A percentile compares a stretch with the other conserved stretches of the same genome.
Conservation (phyloP, 2,329 filamentous ascomycete species). For the Cladosporium phlei region DNA sequence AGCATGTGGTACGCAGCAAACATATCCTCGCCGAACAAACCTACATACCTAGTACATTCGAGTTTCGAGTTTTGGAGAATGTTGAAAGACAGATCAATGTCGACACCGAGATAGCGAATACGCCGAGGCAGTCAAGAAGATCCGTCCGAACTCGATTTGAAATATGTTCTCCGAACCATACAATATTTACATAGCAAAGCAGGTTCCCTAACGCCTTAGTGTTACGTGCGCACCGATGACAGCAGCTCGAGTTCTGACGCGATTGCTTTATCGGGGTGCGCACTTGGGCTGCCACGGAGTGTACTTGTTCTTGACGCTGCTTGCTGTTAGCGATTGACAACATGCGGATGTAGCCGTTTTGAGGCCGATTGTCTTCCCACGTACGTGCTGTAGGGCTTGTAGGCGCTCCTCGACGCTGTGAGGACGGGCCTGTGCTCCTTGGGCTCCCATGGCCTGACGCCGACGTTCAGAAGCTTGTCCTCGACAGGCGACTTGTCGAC, state of each 20-base stretch:
- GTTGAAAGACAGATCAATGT: too few relatives aligned
- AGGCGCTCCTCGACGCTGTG: slow-evolving; percentile 73
- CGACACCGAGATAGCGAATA: too few relatives aligned
- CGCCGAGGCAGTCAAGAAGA: too few relatives aligned
- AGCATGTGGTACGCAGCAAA: too few relatives aligned
- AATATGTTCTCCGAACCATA: slow-evolving; percentile 10
- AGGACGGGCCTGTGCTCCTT: slow-evolving; percentile 67
- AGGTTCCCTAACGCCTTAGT: slow-evolving; percentile 13
- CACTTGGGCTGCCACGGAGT: slow-evolving; percentile 45
- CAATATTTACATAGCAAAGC: slow-evolving; percentile 15
- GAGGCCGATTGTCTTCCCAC: too few relatives aligned
- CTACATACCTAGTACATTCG: too few relatives aligned
- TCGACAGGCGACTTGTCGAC: slow-evolving; percentile 79
- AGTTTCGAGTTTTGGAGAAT: too few relatives aligned
- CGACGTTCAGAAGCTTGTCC: slow-evolving; percentile 66
- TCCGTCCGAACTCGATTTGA: too few relatives aligned
- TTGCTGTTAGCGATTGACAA: background rate
- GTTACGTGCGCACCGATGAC: background rate
- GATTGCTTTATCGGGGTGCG: slow-evolving; percentile 34
- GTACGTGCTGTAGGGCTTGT: slow-evolving; percentile 92
- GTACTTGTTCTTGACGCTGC: slow-evolving; percentile 48
- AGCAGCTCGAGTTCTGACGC: background rate
- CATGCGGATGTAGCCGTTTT: too few relatives aligned
- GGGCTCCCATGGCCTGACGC: slow-evolving; percentile 70
- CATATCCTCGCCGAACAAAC: too few relatives aligned